Percentiles rank a stretch among this genome's conserved stretches.
These are phyloP conservation scores for Arbutus unedo DNA, from an alignment of 148 eudicot genomes.

Conservation along the genomic window DNA sequence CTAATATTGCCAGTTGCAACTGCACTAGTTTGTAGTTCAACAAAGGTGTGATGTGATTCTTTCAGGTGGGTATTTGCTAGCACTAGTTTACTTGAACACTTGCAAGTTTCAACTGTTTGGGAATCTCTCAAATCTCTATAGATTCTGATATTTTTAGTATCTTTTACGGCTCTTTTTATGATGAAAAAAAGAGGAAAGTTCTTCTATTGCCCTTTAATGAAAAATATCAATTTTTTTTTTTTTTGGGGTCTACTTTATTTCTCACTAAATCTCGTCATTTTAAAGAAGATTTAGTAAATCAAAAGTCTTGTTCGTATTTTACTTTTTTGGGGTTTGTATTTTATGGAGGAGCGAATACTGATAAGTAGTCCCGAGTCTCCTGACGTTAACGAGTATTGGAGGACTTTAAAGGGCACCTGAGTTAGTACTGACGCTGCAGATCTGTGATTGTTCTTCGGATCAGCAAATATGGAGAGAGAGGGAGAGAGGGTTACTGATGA, in stretches of 20 bases:
- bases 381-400: not conserved
- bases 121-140: not conserved
- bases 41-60: not conserved
- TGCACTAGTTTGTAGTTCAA: not conserved
- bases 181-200: too few species aligned
- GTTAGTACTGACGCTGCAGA: not conserved
- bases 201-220: too few species aligned
- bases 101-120: not conserved
- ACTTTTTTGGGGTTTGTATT: not conserved
- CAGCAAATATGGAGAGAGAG: not conserved
- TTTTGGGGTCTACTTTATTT: too few species aligned
- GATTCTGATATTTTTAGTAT: not conserved
- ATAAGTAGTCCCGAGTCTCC: not conserved
- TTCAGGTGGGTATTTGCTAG: slow-evolving; percentile 17
- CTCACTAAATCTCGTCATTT: too few species aligned
- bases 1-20: not conserved
- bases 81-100: not conserved
- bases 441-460: slow-evolving; percentile 9
- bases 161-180: too few species aligned
- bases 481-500: not conserved
- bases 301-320: not conserved
- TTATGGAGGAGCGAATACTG: not conserved
- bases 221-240: too few species aligned
- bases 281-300: too few species aligned
- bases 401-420: not conserved